Evolutionary conservation across 2,329 filamentous ascomycete species (phyloP), one percentile per base, ranked within the genome.

Genomic region (Arthroderma sp.): DNA sequence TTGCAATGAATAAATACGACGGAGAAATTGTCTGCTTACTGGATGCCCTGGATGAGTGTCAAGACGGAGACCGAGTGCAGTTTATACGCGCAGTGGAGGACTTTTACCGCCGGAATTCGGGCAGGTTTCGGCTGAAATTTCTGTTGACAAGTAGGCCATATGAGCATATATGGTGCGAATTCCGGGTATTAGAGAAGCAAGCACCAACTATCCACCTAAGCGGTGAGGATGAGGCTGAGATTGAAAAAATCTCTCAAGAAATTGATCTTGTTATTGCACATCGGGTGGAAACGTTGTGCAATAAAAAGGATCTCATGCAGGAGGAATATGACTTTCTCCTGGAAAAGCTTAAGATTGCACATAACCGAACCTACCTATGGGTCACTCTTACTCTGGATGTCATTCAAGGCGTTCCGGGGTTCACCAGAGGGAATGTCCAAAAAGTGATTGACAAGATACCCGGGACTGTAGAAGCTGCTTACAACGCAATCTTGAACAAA

Each of bases 41-140:
- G 1, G 66, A 70, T 52, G 65, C 64, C 3, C 43, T 69, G 2
- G 66, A 69, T 41, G 65, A 69, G 49, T 69, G 66, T 43, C 41
- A 55, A 1, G 42, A 49, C 0, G 8, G 27, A 10, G 56, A 52
- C 10, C 40, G 50, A 7, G 29, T 27, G 6, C 42, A 50, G 6
- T 45, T 67, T 5, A 48, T 50, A 1, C 5, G 53, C 2, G 52
- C 50, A 2, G 36, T 67, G 10, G 40, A 44, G 3, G 39, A 53
- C 6, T 44, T 60, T 9, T 64, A 62, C 36, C 10, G 2, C 6
- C 11, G 31, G 36, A 3, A n/a, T 5, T 7, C 39, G 44, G n/a
- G 39, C 39, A 8, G 27, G n/a, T 40, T 38, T 3, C 52, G 51
- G 22, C 36, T 67, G 5, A 68, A 66, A 43, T 62, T 68, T 42